Evolutionary conservation across 2,329 filamentous ascomycete genomes (phyloP).

Genomic region (Aspergillus uvarum): DNA sequence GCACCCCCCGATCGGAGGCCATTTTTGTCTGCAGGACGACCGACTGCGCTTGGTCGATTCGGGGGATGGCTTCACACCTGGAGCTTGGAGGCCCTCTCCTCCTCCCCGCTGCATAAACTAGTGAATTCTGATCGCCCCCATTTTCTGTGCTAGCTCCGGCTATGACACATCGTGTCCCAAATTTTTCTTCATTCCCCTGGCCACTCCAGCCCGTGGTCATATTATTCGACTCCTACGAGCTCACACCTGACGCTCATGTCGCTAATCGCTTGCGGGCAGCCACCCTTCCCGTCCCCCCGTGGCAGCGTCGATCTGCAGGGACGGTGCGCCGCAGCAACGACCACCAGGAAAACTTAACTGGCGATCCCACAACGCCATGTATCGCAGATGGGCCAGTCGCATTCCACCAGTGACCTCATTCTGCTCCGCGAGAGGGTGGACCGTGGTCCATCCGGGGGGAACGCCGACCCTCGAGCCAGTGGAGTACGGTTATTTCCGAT

Average conservation of each 20-base stretch:
- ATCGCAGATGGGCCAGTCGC: conserved; percentile 9
- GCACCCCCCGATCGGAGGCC: not conserved
- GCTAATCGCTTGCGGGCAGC: not conserved
- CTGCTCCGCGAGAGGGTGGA: conserved; percentile 8
- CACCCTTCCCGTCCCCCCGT: not conserved
- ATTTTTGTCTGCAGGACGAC: not conserved
- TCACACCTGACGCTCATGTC: not conserved
- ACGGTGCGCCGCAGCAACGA: conserved; percentile 4
- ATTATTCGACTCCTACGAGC: not conserved
- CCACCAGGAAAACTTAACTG: not conserved
- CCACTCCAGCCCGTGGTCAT: not conserved
- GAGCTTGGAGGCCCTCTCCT: too few species aligned
- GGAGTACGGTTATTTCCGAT: conserved; percentile 17
- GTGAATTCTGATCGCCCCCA: not conserved
- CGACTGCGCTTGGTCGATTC: not conserved
- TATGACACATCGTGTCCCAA: not conserved
- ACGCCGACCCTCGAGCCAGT: conserved; percentile 14
- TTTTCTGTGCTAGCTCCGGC: not conserved
- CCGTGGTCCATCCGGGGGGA: conserved; percentile 14
- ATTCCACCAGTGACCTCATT: conserved; percentile 22
- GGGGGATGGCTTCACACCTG: not conserved
- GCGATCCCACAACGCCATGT: conserved; percentile 10
- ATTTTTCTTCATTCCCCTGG: not conserved
- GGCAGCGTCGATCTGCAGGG: conserved; percentile 15
- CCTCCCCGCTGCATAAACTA: not conserved